Evolutionary conservation across 1,139 yeast genomes (phyloP).

Genomic region (Martiniozyma asiatica): DNA sequence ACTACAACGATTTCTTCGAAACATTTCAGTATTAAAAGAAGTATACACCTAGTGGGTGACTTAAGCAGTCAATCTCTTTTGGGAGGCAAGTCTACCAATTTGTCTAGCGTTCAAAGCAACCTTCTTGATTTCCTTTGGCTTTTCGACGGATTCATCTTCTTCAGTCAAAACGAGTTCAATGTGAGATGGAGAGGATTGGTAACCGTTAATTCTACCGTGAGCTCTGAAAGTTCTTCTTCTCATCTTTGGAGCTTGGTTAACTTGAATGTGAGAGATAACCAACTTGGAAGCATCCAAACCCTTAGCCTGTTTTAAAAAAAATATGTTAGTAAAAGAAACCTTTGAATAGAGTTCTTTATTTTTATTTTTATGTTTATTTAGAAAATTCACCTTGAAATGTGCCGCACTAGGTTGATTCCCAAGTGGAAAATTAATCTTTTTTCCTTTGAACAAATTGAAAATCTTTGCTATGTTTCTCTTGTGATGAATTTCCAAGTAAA

Average conservation of each 20-base stretch:
- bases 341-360: no score
- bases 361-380: no score
- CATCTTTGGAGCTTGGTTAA: conserved; percentile 99
- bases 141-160: conserved; percentile 87
- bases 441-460: no score
- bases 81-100: conserved; percentile 83
- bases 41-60: conserved; percentile 7
- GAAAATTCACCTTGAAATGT: no score
- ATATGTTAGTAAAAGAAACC: conserved; percentile 6
- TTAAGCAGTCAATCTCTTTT: conserved; percentile 55
- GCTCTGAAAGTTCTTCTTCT: conserved; percentile 99
- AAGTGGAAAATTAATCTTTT: no score
- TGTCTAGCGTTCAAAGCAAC: conserved; percentile 78
- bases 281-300: conserved; percentile 94
- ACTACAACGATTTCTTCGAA: no score
- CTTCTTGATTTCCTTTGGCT: conserved; percentile 79
- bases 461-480: no score
- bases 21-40: no score
- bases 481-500: not conserved
- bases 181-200: conserved; percentile 98
- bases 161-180: conserved; percentile 95
- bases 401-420: no score
- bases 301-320: conserved; percentile 49
- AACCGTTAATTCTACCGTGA: conserved; percentile 99
- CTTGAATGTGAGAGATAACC: conserved; percentile 97